Conservation (phyloP, 768 basidiomycete species). For the Paxillus ammoniavirescens region DNA sequence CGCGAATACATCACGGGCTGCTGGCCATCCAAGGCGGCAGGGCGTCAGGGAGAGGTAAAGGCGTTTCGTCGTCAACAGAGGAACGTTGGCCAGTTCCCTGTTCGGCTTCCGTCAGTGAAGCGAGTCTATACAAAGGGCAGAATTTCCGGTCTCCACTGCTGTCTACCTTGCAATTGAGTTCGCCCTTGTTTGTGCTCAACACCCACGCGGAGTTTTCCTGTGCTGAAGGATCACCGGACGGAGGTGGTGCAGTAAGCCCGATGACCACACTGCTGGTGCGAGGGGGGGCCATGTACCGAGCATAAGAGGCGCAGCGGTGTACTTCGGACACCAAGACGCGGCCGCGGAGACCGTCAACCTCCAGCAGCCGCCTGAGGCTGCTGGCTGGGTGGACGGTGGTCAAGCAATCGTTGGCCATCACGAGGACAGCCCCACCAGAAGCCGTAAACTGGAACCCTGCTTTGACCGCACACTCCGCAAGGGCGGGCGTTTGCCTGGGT, state of each 20-base stretch:
- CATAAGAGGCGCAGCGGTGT: constrained; percentile 33
- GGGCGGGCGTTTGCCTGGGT: constrained; percentile 20
- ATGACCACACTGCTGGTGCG: constrained; percentile 20
- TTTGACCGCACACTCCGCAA: constrained; percentile 26
- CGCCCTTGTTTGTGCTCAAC: constrained; percentile 19
- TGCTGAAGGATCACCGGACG: constrained; percentile 14
- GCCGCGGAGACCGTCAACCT: constrained; percentile 21
- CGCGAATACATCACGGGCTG: not conserved
- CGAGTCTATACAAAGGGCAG: constrained; percentile 32
- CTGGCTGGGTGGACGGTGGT: constrained; percentile 27
- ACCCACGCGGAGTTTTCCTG: constrained; percentile 22
- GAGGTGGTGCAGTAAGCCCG: constrained; percentile 22
- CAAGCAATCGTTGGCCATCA: constrained; percentile 29
- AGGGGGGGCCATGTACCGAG: constrained; percentile 24
- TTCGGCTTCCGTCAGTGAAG: constrained; percentile 22
- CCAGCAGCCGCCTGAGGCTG: constrained; percentile 26
- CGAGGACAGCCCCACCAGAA: constrained; percentile 30
- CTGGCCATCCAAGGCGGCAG: constrained; percentile 13
- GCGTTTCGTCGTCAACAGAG: constrained; percentile 1
- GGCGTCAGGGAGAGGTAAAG: constrained; percentile 8
- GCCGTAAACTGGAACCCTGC: constrained; percentile 28
- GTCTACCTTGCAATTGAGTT: constrained; percentile 26
- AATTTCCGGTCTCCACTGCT: constrained; percentile 20
- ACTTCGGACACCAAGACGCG: constrained; percentile 34
- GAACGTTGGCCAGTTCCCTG: constrained; percentile 20